phyloP scores from a whole-genome alignment of 2,329 filamentous ascomycete genomes.

The Tolypocladium endophyticum region DNA sequence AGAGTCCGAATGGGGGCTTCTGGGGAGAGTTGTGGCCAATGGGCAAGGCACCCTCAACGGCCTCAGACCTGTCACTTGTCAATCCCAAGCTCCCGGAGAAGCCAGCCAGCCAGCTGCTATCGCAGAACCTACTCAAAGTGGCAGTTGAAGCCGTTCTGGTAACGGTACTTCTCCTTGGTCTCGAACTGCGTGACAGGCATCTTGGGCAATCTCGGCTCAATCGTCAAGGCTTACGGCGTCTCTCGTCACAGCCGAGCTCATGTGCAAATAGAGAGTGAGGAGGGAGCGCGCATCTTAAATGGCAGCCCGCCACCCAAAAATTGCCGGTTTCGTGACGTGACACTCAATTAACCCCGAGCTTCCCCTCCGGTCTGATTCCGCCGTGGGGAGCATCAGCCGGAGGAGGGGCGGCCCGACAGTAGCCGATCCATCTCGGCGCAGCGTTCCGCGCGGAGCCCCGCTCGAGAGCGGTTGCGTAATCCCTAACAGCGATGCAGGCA shows the following conservation, averaged over 20 bases:
- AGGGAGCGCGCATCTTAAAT: background rate
- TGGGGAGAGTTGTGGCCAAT: slow-evolving; percentile 73
- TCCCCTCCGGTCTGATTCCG: slow-evolving; percentile 9
- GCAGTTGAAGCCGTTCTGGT: slow-evolving; percentile 67
- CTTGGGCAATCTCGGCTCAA: slow-evolving; percentile 5
- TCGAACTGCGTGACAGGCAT: slow-evolving; percentile 43
- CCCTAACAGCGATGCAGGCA: background rate
- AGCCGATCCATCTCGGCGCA: slow-evolving; percentile 11
- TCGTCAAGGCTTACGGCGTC: background rate
- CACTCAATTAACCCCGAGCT: background rate
- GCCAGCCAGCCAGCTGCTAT: background rate
- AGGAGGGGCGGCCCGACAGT: slow-evolving; percentile 15
- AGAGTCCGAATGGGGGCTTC: slow-evolving; percentile 67
- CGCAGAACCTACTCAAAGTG: slow-evolving; percentile 57
- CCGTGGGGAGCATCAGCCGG: slow-evolving; percentile 6
- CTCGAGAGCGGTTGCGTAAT: background rate
- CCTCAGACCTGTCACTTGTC: slow-evolving; percentile 51
- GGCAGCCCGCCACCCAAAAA: background rate
- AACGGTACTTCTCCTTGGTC: slow-evolving; percentile 52
- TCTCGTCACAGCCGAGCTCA: background rate
- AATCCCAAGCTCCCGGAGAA: background rate
- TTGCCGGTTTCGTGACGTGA: background rate
- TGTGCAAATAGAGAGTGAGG: background rate
- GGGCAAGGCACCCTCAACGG: slow-evolving; percentile 66
- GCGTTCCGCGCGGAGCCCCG: slow-evolving; percentile 11